These are phyloP conservation scores for Firmiana major DNA, from an alignment of 345 rosid genomes.

Conservation along the genomic window DNA sequence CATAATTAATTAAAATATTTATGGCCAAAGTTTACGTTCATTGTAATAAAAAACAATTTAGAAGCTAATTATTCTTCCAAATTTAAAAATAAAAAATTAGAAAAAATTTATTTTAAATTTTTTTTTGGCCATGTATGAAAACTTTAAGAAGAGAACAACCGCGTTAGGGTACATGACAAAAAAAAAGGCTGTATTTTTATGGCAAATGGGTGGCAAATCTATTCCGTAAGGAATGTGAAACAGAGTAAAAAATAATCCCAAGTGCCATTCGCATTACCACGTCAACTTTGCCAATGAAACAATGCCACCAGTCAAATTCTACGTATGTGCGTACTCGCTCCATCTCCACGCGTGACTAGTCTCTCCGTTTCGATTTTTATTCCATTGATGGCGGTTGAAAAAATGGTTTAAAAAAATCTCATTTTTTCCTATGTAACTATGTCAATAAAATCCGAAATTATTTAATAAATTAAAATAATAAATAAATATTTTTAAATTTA, in stretches of 20 bases:
- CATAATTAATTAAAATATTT: no score
- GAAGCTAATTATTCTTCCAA: no score
- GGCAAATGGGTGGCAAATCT: conserved; percentile 7
- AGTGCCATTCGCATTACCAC: neutral
- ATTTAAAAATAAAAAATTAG: no score
- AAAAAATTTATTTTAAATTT: no score
- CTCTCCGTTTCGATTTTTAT: neutral
- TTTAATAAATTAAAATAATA: no score
- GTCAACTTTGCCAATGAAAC: neutral
- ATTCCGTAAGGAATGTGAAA: conserved; percentile 2
- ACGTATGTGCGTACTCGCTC: neutral
- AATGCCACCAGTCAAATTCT: no score
- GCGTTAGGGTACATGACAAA: neutral
- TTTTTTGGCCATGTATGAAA: no score
- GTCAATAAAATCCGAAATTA: no score
- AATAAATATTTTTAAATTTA: no score
- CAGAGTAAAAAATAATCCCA: neutral
- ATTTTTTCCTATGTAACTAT: no score
- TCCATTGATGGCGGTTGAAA: neutral
- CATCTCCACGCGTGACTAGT: neutral
- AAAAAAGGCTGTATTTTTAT: neutral
- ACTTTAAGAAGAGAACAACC: neutral
- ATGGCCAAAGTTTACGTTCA: no score
- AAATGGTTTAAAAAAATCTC: neutral
- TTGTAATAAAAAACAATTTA: no score